Evolutionary conservation across 2,329 filamentous ascomycete genomes (phyloP).

Genomic region (Colletotrichum sp.): DNA sequence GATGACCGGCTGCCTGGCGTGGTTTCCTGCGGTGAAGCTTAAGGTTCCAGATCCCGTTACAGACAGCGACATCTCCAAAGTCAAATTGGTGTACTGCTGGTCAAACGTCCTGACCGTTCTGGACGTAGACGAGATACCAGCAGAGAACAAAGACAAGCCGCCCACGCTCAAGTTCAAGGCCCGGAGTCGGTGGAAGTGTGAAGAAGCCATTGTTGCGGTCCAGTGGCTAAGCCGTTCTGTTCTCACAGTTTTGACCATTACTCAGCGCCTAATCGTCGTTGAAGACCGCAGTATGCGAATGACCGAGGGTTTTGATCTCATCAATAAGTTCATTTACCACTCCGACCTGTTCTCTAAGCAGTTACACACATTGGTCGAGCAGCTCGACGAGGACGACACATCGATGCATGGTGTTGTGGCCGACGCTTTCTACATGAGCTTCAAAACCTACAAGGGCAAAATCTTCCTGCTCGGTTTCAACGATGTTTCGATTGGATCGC

Average conservation of each 20-base stretch:
- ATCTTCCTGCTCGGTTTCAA: constrained; percentile 94
- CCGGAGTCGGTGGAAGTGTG: constrained; percentile 88
- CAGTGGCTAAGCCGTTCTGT: constrained; percentile 98
- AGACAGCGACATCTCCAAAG: constrained; percentile 74
- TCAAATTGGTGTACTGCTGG: constrained; percentile 97
- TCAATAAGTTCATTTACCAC: constrained; percentile 93
- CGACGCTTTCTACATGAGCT: constrained; percentile 98
- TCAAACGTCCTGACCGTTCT: constrained; percentile 95
- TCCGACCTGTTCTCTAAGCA: constrained; percentile 89
- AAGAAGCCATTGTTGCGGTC: constrained; percentile 93
- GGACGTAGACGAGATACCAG: constrained; percentile 78
- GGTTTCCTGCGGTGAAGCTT: constrained; percentile 95
- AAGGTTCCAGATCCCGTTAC: constrained; percentile 75
- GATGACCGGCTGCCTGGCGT: constrained; percentile 92
- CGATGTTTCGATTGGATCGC: constrained; percentile 85
- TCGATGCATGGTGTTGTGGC: constrained; percentile 96
- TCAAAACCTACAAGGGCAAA: constrained; percentile 92
- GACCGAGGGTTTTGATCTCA: constrained; percentile 91
- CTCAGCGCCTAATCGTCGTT: constrained; percentile 88
- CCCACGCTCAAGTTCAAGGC: constrained; percentile 80
- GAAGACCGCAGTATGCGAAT: constrained; percentile 89
- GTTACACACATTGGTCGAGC: constrained; percentile 83
- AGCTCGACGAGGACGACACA: constrained; percentile 83
- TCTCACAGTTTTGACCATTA: constrained; percentile 89
- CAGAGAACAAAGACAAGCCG: constrained; percentile 76